Evolutionary conservation across 306 rosid genomes (phyloP).

Genomic region (Lathyrus sativus): DNA sequence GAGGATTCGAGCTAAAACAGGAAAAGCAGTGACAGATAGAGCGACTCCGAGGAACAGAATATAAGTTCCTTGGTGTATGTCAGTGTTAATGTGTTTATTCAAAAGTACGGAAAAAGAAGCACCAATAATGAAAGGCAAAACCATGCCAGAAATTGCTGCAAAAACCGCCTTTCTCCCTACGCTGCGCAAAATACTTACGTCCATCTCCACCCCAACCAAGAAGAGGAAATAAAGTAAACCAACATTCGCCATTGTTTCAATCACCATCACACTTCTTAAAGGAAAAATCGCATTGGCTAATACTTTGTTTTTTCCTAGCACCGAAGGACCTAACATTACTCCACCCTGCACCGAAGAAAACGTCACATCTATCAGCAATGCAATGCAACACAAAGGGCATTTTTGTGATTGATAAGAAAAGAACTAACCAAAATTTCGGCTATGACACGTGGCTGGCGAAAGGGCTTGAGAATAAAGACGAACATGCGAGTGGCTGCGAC

Average conservation of each 20-base stretch:
- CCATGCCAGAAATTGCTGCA: constrained; percentile 68
- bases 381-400: no score
- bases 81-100: not conserved
- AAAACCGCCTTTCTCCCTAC: constrained; percentile 62
- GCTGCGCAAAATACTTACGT: constrained; percentile 51
- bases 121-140: constrained; percentile 66
- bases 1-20: constrained; percentile 71
- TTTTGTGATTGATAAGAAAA: constrained; percentile 15
- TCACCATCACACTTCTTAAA: constrained; percentile 79
- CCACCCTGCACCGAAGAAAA: constrained; percentile 61
- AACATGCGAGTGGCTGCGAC: constrained; percentile 66
- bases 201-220: constrained; percentile 87
- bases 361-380: not conserved
- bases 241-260: constrained; percentile 87
- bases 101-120: constrained; percentile 52
- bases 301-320: constrained; percentile 51
- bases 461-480: constrained; percentile 75
- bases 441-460: constrained; percentile 93
- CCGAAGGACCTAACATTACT: constrained; percentile 80
- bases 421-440: constrained; percentile 76
- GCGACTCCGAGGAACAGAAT: constrained; percentile 80
- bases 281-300: constrained; percentile 67
- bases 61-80: constrained; percentile 53
- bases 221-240: constrained; percentile 84
- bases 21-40: constrained; percentile 87